phyloP scores from a whole-genome alignment of 495 filamentous ascomycete genomes.

The Penicillium paxilli region DNA sequence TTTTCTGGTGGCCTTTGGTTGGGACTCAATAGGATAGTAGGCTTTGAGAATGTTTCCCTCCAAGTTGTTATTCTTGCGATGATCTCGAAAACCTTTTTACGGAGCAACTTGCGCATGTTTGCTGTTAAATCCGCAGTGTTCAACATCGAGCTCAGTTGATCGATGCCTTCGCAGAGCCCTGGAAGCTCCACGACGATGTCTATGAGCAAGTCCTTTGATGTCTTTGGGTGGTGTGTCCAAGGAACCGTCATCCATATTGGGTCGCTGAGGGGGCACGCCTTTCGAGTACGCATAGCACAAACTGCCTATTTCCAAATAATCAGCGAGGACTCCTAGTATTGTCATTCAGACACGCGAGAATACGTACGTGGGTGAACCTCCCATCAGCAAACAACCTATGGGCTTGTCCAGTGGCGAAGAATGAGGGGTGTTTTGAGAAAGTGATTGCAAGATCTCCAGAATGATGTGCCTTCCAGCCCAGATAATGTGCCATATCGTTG shows the following conservation, averaged over 20 bases:
- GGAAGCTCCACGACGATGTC: conserved; percentile 8
- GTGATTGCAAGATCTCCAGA: conserved; percentile 9
- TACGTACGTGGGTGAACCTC: background rate
- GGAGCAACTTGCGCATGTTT: background rate
- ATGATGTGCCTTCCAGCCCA: conserved; percentile 4
- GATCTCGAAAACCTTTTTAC: background rate
- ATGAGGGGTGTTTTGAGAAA: conserved; percentile 1
- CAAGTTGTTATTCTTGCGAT: background rate
- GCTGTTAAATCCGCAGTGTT: background rate
- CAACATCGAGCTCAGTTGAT: background rate
- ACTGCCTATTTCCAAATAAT: background rate
- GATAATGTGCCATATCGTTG: background rate
- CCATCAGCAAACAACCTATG: conserved; percentile 12
- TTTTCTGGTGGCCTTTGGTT: background rate
- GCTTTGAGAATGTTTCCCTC: background rate
- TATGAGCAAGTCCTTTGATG: conserved; percentile 5
- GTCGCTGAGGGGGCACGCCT: background rate
- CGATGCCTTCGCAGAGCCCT: conserved; percentile 3
- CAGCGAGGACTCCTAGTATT: background rate
- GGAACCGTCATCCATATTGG: background rate
- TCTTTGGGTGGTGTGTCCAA: conserved; percentile 5
- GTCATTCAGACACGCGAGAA: background rate
- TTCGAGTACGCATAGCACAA: background rate
- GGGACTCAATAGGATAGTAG: background rate
- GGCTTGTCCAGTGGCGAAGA: conserved; percentile 3